Base-by-base conservation (phyloP, 345 rosid species). In the Salix purpurea region DNA sequence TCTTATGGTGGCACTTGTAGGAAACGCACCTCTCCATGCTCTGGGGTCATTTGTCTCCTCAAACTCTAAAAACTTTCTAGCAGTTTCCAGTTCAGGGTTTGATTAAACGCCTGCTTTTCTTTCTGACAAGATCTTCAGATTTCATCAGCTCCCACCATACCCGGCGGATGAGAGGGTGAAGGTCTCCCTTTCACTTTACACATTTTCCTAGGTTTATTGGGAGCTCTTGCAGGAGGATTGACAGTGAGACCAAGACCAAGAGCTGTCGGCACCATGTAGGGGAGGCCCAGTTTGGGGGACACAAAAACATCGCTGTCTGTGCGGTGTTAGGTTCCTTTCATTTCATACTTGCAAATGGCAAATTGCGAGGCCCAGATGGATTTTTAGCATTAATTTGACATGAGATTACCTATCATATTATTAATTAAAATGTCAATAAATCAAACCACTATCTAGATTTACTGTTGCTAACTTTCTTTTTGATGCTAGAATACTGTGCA, bases 181-280 rank as follows among this genome's bases (percentile, higher is more conserved):
- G 1, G 3, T 9, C 23, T 52, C 7, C 58, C 2, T 11, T 72
- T 16, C 2, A 39, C 65, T 76, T 66, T 66, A 71, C 84, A 76
- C 76, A 78, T 6, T 76, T 67, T 50, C 70, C 77, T 2, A 76
- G 24, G 24, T 39, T 30, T 8, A 26, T 42, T 52, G 8, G 76
- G 71, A 83, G 71, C 69, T 32, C 44, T 30, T 67, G 18, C 76
- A 24, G 65, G 0, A 69, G 72, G 78, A 75, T 42, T 65, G 72
- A 19, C 32, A 40, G 34, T 32, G 34, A 32, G 76, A 74, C 74
- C 68, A 18, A 42, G 79, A 54, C 72, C 30, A 12, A 46, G 60
- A 78, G 60, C 73, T 58, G 4, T n/a, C 5, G 15, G 64, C 28
- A 58, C 62, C 62, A 1, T 58, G 0, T 0, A 8, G 0, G 62